Percentiles rank a stretch among this genome's conserved stretches.
Conservation (phyloP, 805 yeast genomes). For the Tetrapisispora nanseiensis region DNA sequence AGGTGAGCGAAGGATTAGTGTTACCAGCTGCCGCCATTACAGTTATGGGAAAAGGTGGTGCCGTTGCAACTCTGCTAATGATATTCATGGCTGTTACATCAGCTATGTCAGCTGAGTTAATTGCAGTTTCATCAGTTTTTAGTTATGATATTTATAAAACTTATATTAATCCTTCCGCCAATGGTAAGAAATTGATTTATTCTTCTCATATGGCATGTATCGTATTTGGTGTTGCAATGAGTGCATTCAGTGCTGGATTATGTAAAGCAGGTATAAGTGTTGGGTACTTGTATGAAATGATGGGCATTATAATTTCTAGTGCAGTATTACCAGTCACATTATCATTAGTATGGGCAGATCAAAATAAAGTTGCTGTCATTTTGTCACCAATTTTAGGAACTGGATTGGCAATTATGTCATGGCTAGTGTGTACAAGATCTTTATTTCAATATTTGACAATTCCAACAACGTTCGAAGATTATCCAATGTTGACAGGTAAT, state of each 20-base stretch:
- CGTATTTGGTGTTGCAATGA: conserved; percentile 53
- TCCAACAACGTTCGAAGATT: conserved; percentile 62
- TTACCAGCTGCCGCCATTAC: conserved; percentile 65
- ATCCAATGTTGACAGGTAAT: conserved; percentile 86
- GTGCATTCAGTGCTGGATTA: conserved; percentile 75
- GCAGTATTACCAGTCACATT: conserved; percentile 73
- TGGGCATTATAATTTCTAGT: conserved; percentile 83
- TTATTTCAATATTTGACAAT: conserved; percentile 37
- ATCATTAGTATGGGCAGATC: conserved; percentile 53
- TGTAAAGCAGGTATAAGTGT: conserved; percentile 73
- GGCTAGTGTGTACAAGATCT: conserved; percentile 45
- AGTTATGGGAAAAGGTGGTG: conserved; percentile 79
- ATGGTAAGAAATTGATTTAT: conserved; percentile 59
- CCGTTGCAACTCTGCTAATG: conserved; percentile 67
- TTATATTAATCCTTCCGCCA: conserved; percentile 69
- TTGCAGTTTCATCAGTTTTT: conserved; percentile 76
- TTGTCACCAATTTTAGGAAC: conserved; percentile 75
- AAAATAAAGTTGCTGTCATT: conserved; percentile 60
- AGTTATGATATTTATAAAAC: conserved; percentile 80
- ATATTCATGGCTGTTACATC: conserved; percentile 90
- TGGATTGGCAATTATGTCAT: conserved; percentile 58
- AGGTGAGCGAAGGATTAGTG: conserved; percentile 74
- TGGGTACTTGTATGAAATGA: conserved; percentile 79
- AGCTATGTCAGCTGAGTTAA: conserved; percentile 85
- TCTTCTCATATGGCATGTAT: conserved; percentile 63